Evolutionary conservation across 257 asterid species (phyloP).

Genomic region (Rauvolfia tetraphylla): DNA sequence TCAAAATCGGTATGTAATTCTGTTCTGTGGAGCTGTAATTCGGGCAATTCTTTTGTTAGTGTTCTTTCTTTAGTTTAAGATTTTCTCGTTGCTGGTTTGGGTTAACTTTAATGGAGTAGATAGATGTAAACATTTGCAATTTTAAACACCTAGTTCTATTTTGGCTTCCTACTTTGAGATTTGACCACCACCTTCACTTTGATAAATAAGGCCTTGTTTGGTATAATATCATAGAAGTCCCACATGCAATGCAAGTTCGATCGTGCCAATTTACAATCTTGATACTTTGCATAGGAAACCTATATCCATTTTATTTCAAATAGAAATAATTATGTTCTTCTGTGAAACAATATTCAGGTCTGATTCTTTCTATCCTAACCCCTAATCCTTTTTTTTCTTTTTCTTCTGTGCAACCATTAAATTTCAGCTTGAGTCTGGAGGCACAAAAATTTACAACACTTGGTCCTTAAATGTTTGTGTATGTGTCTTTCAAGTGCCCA

Average conservation of each 20-base stretch:
- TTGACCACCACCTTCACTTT: background rate
- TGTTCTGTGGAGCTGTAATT: background rate
- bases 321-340: background rate
- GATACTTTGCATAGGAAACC: background rate
- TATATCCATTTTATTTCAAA: background rate
- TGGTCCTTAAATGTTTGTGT: background rate
- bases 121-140: background rate
- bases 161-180: background rate
- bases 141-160: background rate
- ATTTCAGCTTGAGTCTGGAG: background rate
- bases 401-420: background rate
- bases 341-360: background rate
- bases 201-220: background rate
- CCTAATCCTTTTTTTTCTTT: too few relatives aligned
- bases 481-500: background rate
- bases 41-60: background rate
- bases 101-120: background rate
- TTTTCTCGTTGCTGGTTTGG: background rate
- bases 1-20: conserved; percentile 62
- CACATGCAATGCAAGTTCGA: background rate
- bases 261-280: background rate
- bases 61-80: background rate
- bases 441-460: background rate
- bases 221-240: background rate
- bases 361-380: background rate